Base-by-base conservation (phyloP, 768 basidiomycete genomes). In the Kondoa subrosea region DNA sequence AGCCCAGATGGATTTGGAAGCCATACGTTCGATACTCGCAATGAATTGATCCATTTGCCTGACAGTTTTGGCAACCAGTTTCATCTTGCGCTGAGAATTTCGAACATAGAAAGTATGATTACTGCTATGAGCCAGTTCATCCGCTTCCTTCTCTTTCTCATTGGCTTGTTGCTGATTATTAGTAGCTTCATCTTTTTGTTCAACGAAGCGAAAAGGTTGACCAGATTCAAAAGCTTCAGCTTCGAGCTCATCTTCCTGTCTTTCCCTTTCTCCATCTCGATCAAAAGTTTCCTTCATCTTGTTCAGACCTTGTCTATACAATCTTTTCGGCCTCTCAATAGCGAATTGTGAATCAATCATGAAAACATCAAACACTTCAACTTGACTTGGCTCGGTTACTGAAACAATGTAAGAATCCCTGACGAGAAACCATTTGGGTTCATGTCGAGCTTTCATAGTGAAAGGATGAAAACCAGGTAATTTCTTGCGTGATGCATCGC, bases 21-120 rank as follows among this genome's bases (percentile, higher is more conserved):
- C 85, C 30, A 86, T 85, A 68, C 85, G 84, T 75, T 96, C 88
- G 68, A 99, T 79, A 0, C 88, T 88, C 4, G 91, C 87, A 62
- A 97, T 91, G 84, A 91, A 97, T 76, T 99, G 93, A 67, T 89
- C 80, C 90, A 96, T 95, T 81, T 95, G 91, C 25, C 93, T 83
- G 87, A 95, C 89, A 75, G 87, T 93, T 75, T 85, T 85, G 4
- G 95, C 91, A 68, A 84, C 84, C 16, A 96, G 76, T 77, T 92
- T 91, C 71, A 97, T 77, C 66, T 83, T 82, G 82, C 87, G 85
- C 77, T 99, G 93, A 4, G 89, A 86, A 75, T 95, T 96, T 70
- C 85, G 81, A 68, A 99, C 83, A 73, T 88, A 95, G 77, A 97
- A 97, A 1, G 89, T 93, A 77, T 97, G 93, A 72, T 88, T 89